Evolutionary conservation across 768 basidiomycete species (phyloP), one percentile per base, ranked within the genome.

Genomic region (Hypholoma fasciculare): DNA sequence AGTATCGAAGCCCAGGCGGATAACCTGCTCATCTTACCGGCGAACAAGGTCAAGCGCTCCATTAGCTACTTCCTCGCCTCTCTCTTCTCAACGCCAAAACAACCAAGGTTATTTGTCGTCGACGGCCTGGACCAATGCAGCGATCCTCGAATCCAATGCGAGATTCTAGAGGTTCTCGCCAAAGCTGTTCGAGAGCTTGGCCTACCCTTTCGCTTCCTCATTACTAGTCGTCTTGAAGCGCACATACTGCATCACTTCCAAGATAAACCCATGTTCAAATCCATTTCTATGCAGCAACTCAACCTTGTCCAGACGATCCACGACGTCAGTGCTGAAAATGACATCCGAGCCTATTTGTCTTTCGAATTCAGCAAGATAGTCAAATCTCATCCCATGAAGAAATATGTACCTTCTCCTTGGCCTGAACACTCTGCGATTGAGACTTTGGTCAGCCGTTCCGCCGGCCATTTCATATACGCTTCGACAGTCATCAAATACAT

Each of bases 401-500:
- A 37, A 6, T 54, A 52, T 27, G 39, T 63, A n/a, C 44, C 37
- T 17, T n/a, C 56, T 12, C 42, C 56, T 1, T 67, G 66, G 66
- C 66, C 66, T 38, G 14, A 20, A 0, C 30, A 38, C 7, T 27
- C 27, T 2, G 59, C 52, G 13, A 54, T 63, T 40, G 51, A 58
- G 1, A 20, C 34, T 11, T 62, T 67, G 4, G 61, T 65, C 8
- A 26, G 30, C 2, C 65, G 61, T 30, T 51, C 64, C 4, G 62
- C 64, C n/a, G 64, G 64, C 3, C 62, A 63, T 34, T 67, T 67
- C 40, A 62, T 67, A 23, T 67, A 67, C 43, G 61, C 61, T 1
- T 58, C 66, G 5, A 67, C 66, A 5, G 59, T 62, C 4, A 58
- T 65, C 12, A 62, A 59, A 20, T 67, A 63, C 34, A 58, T 67